These are phyloP conservation scores for Pseudogymnoascus sp. DNA, from an alignment of 2,329 filamentous ascomycete species.

Conservation along the genomic window DNA sequence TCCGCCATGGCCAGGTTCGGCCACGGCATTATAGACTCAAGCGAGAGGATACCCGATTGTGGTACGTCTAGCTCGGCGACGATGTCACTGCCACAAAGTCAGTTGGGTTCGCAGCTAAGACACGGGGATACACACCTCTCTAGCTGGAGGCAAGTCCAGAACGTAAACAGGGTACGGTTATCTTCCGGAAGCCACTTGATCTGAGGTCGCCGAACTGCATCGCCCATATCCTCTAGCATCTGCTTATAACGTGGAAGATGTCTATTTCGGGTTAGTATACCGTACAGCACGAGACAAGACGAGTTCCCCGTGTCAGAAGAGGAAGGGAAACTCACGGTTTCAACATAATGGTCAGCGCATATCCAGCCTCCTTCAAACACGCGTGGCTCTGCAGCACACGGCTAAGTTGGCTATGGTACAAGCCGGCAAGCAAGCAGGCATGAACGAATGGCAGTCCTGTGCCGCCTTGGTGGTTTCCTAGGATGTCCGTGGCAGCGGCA, in stretches of 20 bases:
- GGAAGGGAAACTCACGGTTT: constrained; percentile 42
- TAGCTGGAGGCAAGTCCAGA: constrained; percentile 89
- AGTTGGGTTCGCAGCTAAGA: neutral
- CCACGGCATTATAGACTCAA: constrained; percentile 58
- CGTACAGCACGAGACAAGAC: neutral
- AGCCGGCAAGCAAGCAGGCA: constrained; percentile 71
- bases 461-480: constrained; percentile 75
- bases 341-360: constrained; percentile 63
- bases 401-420: constrained; percentile 84
- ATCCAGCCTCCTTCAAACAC: constrained; percentile 50
- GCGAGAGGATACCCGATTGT: constrained; percentile 54
- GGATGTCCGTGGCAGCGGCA: constrained; percentile 75
- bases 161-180: constrained; percentile 67
- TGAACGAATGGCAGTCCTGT: constrained; percentile 79
- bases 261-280: neutral
- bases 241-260: neutral
- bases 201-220: neutral
- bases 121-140: constrained; percentile 57
- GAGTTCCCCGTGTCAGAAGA: neutral
- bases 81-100: constrained; percentile 59
- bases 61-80: constrained; percentile 71
- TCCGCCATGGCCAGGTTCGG: constrained; percentile 47
- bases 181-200: constrained; percentile 29
- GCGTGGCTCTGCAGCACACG: constrained; percentile 78
- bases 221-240: neutral